Conservation (phyloP, 192 early-diverging fungal species). For the Mortierella claussenii region DNA sequence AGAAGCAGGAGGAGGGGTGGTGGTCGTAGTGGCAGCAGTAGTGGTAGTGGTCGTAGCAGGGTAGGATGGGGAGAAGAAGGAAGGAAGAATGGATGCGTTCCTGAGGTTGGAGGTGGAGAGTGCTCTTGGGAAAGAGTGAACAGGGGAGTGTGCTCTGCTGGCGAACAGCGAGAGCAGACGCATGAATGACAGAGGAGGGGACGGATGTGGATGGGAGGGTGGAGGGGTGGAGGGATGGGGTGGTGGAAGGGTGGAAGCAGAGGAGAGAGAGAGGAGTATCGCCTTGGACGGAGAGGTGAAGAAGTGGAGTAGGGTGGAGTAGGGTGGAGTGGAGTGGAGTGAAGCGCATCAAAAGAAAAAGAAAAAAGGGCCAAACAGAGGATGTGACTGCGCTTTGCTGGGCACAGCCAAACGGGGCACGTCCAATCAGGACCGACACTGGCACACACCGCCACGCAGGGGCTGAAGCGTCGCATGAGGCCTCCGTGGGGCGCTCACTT, state of each 20-base stretch:
- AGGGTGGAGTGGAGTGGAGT: neutral
- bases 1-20: neutral
- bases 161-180: neutral
- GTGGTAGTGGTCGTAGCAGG: too few species aligned
- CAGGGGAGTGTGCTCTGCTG: neutral
- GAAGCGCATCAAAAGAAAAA: neutral
- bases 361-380: neutral
- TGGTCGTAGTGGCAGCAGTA: too few species aligned
- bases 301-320: neutral
- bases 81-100: neutral
- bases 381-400: too few species aligned
- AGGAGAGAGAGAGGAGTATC: neutral
- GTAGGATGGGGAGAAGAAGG: constrained; percentile 4
- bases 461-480: too few species aligned
- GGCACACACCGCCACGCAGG: too few species aligned
- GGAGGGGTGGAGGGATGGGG: neutral
- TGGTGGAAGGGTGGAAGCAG: neutral
- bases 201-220: too few species aligned
- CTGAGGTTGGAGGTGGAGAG: neutral
- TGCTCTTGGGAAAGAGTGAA: neutral
- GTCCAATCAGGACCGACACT: too few species aligned
- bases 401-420: too few species aligned
- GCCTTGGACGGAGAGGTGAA: too few species aligned
- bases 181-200: neutral
- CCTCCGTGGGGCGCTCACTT: too few species aligned